These are phyloP conservation scores for Penicillium verrucosum DNA, from an alignment of 2,329 filamentous ascomycete genomes.

Conservation along the genomic window DNA sequence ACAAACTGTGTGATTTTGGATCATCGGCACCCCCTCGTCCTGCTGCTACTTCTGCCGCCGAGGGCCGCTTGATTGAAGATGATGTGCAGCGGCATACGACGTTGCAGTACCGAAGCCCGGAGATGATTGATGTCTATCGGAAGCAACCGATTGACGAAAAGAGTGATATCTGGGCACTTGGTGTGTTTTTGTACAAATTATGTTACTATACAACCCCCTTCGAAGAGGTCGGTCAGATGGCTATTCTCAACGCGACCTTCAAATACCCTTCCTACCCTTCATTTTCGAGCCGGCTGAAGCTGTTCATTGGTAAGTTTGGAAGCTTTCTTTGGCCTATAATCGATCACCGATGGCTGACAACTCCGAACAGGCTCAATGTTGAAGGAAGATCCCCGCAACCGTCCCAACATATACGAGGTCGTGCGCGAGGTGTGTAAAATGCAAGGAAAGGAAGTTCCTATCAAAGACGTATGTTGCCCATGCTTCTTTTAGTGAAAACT, in stretches of 20 bases:
- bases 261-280: conserved; percentile 83
- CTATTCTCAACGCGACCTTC: conserved; percentile 92
- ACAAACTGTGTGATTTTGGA: conserved; percentile 98
- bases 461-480: conserved; percentile 70
- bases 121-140: conserved; percentile 98
- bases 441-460: conserved; percentile 80
- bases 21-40: conserved; percentile 80
- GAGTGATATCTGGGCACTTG: conserved; percentile 96
- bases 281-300: conserved; percentile 87
- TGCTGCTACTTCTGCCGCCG: conserved; percentile 78
- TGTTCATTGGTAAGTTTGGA: conserved; percentile 70
- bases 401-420: conserved; percentile 94
- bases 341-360: conserved; percentile 20
- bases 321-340: not conserved
- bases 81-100: conserved; percentile 97
- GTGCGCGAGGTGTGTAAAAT: conserved; percentile 82
- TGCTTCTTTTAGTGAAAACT: not conserved
- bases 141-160: conserved; percentile 98
- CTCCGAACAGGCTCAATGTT: conserved; percentile 72
- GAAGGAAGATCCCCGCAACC: conserved; percentile 70
- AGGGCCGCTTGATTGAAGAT: conserved; percentile 91
- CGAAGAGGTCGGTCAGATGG: conserved; percentile 95
- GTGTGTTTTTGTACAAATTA: conserved; percentile 92
- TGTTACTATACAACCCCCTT: conserved; percentile 99
- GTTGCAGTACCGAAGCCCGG: conserved; percentile 92